Base-by-base conservation (phyloP, 495 filamentous ascomycete species). In the Physcia stellaris region DNA sequence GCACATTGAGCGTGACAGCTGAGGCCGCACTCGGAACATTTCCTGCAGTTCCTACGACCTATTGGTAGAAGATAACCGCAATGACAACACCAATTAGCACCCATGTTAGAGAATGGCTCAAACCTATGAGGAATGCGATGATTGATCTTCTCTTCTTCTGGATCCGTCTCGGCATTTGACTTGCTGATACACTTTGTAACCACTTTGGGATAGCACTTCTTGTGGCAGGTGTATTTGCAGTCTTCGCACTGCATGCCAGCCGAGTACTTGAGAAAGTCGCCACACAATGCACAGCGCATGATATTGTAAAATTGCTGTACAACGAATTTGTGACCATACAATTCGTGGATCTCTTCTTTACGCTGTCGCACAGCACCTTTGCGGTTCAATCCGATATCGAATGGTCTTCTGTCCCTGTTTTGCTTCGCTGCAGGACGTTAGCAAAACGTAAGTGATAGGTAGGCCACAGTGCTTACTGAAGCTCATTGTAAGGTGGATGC, bases 151-250 rank as follows among this genome's bases (percentile, higher is more conserved):
- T 94, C 90, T 56, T 99, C 90, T 59, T 96, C 90, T 12, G 90
- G 90, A 59, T 96, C 92, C 16, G 82, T 90, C 57, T 96, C 90
- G 43, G 88, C 84, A 56, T 96, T 99, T 34, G 88, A 93, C 59
- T 96, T 95, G 63, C 87, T 95, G 61, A 99, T 99, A 64, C 90
- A 99, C 58, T 99, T 99, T 39, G 90, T 96, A 51, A 99, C 92
- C n/a, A 99, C 90, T 55, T 87, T 92, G 9, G 68, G 63, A 53
- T 94, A 96, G 57, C 90, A 99, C 58, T 93, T 94, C 54, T 82
- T 84, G 58, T 99, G 90, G 59, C 92, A 96, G 16, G 90, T 96
- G 54, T 94, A 95, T 60, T 95, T 96, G 84, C 90, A 99, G 61
- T 99, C 90, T 42, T 88, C 80, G 57, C 90, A 99, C 63, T 99